Base-by-base conservation (phyloP, 1,284 basidiomycete genomes). In the Trichosporon ovoides region DNA sequence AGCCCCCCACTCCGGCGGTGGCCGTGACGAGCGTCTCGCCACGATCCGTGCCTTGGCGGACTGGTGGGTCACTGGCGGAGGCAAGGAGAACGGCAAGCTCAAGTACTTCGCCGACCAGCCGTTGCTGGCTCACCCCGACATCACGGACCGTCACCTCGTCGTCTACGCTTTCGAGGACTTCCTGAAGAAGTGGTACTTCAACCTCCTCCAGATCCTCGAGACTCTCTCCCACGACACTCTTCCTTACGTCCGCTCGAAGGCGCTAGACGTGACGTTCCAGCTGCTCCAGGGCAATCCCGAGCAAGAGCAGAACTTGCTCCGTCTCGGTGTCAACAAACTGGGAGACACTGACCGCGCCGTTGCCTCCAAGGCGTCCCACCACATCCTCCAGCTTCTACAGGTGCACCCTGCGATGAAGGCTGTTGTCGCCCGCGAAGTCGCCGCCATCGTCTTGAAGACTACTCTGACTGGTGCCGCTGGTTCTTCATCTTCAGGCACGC, bases 171-270 rank as follows among this genome's bases (percentile, higher is more conserved):
- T 95, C 73, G 96, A 99, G 74, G 94, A 98, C 70, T 94, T 91
- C 86, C 78, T 98, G 57, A 99, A 99, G 79, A 93, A 92, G 68
- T 97, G 88, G 77, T 98, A 96, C 81, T 98, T 96, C 78, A 86
- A 86, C 16, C 80, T 98, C 48, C 83, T 99, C 9, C 89, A 96
- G 73, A 84, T 90, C 38, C 84, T 98, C 38, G 95, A 98, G 87
- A 83, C 82, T 2, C 83, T 95, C 58, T 88, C 91, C 2, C 83
- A 91, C 60, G 95, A 98, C 73, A 85, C 91, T 0, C 83, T 98
- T 2, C 81, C 86, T 2, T 98, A 96, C 68, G 87, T 96, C 55
- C 86, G 93, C 52, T 90, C 83, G 1, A 90, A 92, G 77, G 82
- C 87, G 6, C 81, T 92, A 64, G 74, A 81, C 22, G 81, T 92